Evolutionary conservation across 257 asterid species (phyloP).

Genomic region (Forsythia viridissima): DNA sequence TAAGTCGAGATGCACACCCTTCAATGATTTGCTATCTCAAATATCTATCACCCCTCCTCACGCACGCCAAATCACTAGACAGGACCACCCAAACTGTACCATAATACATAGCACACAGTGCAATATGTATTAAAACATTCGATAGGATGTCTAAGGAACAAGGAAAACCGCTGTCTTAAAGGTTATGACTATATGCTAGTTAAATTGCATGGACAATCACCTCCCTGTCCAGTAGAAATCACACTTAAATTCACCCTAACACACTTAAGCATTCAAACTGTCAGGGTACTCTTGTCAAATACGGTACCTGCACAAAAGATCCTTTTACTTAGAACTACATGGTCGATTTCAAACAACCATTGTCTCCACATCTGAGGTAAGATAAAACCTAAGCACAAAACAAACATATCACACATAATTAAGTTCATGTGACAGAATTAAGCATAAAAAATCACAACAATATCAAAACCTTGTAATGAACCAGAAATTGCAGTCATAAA

Average conservation of each 20-base stretch:
- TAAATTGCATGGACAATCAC: neutral
- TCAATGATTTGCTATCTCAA: neutral
- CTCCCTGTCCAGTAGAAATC: neutral
- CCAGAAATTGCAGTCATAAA: conserved; percentile 25
- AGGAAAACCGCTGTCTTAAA: neutral
- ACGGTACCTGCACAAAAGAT: neutral
- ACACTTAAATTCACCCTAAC: neutral
- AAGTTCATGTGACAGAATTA: neutral
- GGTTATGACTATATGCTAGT: neutral
- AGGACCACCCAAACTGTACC: neutral
- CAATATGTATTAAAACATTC: neutral
- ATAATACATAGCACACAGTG: neutral
- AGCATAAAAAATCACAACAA: conserved; percentile 13
- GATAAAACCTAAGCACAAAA: neutral
- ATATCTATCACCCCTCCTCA: neutral
- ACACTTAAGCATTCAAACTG: neutral
- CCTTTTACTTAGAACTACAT: neutral
- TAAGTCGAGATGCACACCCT: neutral
- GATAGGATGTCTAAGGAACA: neutral
- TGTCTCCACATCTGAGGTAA: neutral
- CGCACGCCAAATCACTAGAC: neutral
- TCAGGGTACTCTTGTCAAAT: neutral
- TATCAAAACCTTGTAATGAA: neutral
- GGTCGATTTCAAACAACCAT: neutral
- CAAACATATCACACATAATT: neutral